Conservation (phyloP, 78 protist genomes). For the Pelomyxa schiedti region DNA sequence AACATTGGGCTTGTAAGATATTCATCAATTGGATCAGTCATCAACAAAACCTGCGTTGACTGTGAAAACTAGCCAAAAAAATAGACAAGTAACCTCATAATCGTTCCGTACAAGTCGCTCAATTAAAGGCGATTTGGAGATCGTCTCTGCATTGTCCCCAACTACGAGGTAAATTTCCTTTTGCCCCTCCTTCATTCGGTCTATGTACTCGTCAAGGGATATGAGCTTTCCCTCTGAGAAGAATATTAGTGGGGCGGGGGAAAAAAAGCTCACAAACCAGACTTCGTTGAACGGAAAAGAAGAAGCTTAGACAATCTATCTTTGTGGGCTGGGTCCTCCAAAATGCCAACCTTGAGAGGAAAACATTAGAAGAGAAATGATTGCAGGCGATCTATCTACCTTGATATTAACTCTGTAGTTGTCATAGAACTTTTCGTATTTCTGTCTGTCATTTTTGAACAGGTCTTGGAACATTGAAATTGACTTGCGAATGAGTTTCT, state of each 20-base stretch:
- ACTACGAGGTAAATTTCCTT: slow-evolving; percentile 82
- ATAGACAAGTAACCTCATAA: slow-evolving; percentile 64
- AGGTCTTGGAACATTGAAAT: slow-evolving; percentile 69
- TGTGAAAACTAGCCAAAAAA: not conserved
- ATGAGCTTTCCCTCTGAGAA: slow-evolving; percentile 9
- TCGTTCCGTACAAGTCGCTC: slow-evolving; percentile 62
- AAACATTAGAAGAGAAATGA: no score
- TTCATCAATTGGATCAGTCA: slow-evolving; percentile 14
- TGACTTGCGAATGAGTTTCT: slow-evolving; percentile 81
- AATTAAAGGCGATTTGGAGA: slow-evolving; percentile 61
- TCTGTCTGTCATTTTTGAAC: slow-evolving; percentile 18
- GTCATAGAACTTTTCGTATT: slow-evolving; percentile 70
- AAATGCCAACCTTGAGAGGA: slow-evolving; percentile 95
- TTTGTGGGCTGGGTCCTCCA: slow-evolving; percentile 77
- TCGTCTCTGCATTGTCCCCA: slow-evolving; percentile 52
- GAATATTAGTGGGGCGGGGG: no score
- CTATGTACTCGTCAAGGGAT: slow-evolving; percentile 81
- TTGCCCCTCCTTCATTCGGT: slow-evolving; percentile 80
- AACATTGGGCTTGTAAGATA: slow-evolving; percentile 14
- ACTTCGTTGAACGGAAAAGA: slow-evolving; percentile 62
- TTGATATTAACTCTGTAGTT: slow-evolving; percentile 74
- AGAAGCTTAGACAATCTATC: slow-evolving; percentile 80
- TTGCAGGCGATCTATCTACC: no score
- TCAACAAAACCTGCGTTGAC: not conserved
- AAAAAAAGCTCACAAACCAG: no score